These are phyloP conservation scores for Clarireedia paspali DNA, from an alignment of 2,329 filamentous ascomycete genomes.

Conservation along the genomic window DNA sequence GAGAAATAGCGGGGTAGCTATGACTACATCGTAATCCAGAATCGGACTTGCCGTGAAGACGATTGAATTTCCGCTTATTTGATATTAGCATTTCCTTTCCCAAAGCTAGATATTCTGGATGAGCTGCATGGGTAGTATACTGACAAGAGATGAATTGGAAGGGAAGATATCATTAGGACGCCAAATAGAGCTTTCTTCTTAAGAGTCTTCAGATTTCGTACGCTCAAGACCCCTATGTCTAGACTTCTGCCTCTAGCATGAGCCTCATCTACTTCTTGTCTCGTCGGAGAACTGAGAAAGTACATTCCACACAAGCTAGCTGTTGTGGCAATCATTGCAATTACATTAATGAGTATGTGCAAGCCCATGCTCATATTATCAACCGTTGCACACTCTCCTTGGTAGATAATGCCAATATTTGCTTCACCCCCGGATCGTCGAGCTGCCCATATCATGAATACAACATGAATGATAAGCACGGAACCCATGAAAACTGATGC, in stretches of 20 bases:
- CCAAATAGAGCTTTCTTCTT: constrained; percentile 15
- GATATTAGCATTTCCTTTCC: not conserved
- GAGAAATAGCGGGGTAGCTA: constrained; percentile 16
- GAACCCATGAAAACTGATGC: constrained; percentile 1
- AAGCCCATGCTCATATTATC: constrained; percentile 20
- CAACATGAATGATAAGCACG: constrained; percentile 13
- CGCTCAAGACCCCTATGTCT: constrained; percentile 37
- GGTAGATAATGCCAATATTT: constrained; percentile 8
- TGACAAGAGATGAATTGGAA: constrained; percentile 24
- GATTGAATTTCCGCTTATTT: constrained; percentile 16
- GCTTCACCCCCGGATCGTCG: constrained; percentile 7
- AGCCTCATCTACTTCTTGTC: constrained; percentile 40
- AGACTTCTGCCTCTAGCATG: constrained; percentile 36
- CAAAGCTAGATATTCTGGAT: not conserved
- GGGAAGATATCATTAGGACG: constrained; percentile 14
- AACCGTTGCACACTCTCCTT: constrained; percentile 10
- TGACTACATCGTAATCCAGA: constrained; percentile 18
- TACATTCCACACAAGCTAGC: constrained; percentile 43
- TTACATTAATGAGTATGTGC: constrained; percentile 41
- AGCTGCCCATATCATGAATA: constrained; percentile 17
- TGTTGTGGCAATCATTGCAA: constrained; percentile 37
- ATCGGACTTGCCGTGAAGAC: constrained; percentile 17
- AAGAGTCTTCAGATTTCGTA: constrained; percentile 30
- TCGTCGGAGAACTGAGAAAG: constrained; percentile 40
- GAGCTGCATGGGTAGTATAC: not conserved